These are phyloP conservation scores for Hamamelis virginiana DNA, from an alignment of 164 flowering plant genomes.

Conservation along the genomic window DNA sequence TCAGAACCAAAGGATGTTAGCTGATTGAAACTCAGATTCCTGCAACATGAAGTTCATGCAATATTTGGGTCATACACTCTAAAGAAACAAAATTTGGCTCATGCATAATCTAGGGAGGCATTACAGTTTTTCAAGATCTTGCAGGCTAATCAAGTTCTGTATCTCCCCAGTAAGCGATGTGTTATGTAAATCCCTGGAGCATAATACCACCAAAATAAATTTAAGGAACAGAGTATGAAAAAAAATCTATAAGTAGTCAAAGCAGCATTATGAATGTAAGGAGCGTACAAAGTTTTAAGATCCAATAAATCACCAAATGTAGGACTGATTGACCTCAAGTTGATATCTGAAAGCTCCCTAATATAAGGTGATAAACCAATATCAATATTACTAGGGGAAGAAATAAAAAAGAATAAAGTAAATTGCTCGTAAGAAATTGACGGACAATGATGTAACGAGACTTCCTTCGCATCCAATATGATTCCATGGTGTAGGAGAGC, in stretches of 20 bases:
- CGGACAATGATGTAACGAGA: constrained; percentile 69
- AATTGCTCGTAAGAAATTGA: neutral
- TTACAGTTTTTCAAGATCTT: constrained; percentile 73
- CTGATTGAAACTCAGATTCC: constrained; percentile 83
- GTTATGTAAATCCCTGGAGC: constrained; percentile 78
- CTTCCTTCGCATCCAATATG: constrained; percentile 73
- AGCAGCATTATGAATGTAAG: neutral
- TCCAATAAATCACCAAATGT: constrained; percentile 77
- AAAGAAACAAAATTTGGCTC: constrained; percentile 7
- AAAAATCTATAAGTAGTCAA: neutral
- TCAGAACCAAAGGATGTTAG: constrained; percentile 76
- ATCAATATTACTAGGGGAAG: neutral
- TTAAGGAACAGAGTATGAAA: neutral
- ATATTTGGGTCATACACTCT: neutral
- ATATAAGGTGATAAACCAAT: neutral
- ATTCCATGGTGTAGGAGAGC: constrained; percentile 76
- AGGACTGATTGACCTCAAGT: constrained; percentile 68
- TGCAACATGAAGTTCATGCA: constrained; percentile 32
- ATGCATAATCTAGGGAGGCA: constrained; percentile 4
- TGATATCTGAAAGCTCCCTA: constrained; percentile 63
- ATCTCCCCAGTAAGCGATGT: constrained; percentile 74
- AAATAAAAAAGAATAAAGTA: neutral
- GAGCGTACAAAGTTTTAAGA: constrained; percentile 64
- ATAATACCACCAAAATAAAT: constrained; percentile 9
- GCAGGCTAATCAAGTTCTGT: constrained; percentile 76